Evolutionary conservation across 345 rosid genomes (phyloP), one percentile per base, ranked within the genome.

Genomic region (Salix viminalis): DNA sequence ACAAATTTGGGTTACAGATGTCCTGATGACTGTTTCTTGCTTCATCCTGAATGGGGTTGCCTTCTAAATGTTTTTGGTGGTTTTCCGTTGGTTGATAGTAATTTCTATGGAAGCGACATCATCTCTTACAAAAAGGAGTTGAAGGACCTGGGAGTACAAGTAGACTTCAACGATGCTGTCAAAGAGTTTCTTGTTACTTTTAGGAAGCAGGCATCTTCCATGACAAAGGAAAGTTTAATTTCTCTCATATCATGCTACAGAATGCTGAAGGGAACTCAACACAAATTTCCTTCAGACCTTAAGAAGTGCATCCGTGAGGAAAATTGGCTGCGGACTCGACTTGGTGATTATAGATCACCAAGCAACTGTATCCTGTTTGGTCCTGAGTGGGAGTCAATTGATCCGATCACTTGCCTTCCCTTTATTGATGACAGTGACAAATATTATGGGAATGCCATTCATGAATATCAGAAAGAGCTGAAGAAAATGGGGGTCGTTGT

Each of bases 311-410:
- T 87, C 42, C 70, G 37, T 7, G 89, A 87, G 75, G 81, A 12
- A 0, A 79, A 74, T 61, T 93, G 97, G 96, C 76, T 93, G 80
- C 84, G 81, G 46, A 91, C 91, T 5, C 84, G 83, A 66, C 88
- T 88, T 0, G 88, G 94, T n/a, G 90, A 77, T 74, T 83, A 76
- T 42, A 83, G 87, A 69, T 83, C 83, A 79, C 97, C 93, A 13
- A 64, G 24, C 12, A 85, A 87, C 0, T 91, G 93, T 77, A 89
- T 93, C 54, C 83, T 93, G 34, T 89, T 67, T 80, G 83, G 87
- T n/a, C 76, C 79, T 0, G 85, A 82, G 0, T 93, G 97, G 97
- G 79, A 84, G 66, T 81, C 88, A 19, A 84, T 93, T 36, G 80
- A 84, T 46, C 77, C 81, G 10, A 83, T 91, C 23, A 74, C 90